Percentiles rank a stretch among this genome's conserved stretches.
These are phyloP conservation scores for Blastocystis sp. DNA, from an alignment of 352 stramenopile species.

Conservation along the genomic window DNA sequence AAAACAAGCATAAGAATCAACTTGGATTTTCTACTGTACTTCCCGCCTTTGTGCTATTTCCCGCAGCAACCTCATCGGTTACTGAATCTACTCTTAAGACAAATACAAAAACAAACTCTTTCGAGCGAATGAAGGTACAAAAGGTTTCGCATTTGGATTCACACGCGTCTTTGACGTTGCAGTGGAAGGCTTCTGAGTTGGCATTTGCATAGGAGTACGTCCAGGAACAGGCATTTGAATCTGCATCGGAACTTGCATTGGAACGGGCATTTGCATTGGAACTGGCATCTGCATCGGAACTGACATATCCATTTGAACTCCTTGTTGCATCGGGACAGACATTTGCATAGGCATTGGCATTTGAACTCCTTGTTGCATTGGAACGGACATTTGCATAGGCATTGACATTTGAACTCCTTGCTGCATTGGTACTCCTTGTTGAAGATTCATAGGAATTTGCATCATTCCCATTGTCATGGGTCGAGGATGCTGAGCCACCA, in stretches of 20 bases:
- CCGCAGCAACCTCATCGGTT: no score
- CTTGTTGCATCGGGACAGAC: not conserved
- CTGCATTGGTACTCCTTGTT: not conserved
- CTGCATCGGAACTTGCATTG: not conserved
- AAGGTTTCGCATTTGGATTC: slow-evolving; percentile 24
- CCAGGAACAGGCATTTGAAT: not conserved
- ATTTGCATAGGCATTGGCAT: not conserved
- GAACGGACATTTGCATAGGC: not conserved
- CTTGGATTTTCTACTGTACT: not conserved
- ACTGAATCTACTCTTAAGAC: no score
- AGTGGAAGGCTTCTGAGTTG: not conserved
- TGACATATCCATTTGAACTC: not conserved
- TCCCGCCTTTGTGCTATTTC: no score
- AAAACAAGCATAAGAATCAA: not conserved
- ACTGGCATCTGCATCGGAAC: not conserved
- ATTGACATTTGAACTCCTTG: not conserved
- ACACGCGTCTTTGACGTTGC: not conserved
- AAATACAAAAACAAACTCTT: not conserved
- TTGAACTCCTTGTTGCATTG: not conserved
- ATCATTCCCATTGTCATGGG: not conserved
- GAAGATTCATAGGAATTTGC: not conserved
- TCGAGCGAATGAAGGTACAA: not conserved
- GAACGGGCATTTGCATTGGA: not conserved
- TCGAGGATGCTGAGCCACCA: not conserved
- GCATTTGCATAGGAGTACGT: not conserved